A percentile compares a stretch with the other conserved stretches of the same genome.
These are phyloP conservation scores for Skeletonema potamos DNA, from an alignment of 108 stramenopile species.

Conservation along the genomic window DNA sequence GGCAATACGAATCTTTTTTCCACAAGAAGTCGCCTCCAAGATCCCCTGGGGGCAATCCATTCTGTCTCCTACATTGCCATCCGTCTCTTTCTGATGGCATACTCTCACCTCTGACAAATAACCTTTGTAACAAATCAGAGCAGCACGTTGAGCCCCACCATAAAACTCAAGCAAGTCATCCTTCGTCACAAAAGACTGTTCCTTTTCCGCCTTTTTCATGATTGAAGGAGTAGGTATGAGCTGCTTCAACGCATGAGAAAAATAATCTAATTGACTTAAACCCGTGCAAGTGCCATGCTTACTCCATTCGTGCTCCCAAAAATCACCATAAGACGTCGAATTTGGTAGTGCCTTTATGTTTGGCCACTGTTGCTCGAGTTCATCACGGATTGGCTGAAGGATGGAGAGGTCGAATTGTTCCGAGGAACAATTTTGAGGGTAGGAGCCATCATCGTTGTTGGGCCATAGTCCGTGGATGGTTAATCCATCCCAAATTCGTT, in stretches of 20 bases:
- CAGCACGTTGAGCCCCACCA: background rate
- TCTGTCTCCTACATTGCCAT: slow-evolving; percentile 30
- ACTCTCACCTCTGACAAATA: slow-evolving; percentile 57
- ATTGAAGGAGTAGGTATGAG: slow-evolving; percentile 49
- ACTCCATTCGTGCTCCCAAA: slow-evolving; percentile 72
- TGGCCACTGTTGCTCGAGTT: slow-evolving; percentile 42
- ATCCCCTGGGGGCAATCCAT: slow-evolving; percentile 40
- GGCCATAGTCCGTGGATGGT: slow-evolving; percentile 63
- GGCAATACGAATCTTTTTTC: slow-evolving; percentile 33
- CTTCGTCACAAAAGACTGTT: slow-evolving; percentile 24
- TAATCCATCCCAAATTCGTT: slow-evolving; percentile 37
- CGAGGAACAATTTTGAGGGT: slow-evolving; percentile 40
- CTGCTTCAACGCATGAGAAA: slow-evolving; percentile 36
- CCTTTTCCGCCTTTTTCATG: slow-evolving; percentile 11
- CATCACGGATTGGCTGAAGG: slow-evolving; percentile 11
- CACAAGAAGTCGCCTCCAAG: slow-evolving; percentile 40
- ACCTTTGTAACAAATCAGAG: slow-evolving; percentile 34
- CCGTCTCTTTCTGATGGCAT: slow-evolving; percentile 41
- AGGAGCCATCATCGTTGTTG: slow-evolving; percentile 44
- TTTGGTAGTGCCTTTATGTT: slow-evolving; percentile 34
- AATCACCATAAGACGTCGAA: slow-evolving; percentile 19
- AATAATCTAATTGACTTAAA: slow-evolving; percentile 55
- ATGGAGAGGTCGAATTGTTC: slow-evolving; percentile 26
- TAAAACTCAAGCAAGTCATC: slow-evolving; percentile 40
- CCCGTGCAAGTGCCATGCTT: slow-evolving; percentile 77